Base-by-base conservation (phyloP, 257 asterid genomes). In the Solanum corneliomulleri region DNA sequence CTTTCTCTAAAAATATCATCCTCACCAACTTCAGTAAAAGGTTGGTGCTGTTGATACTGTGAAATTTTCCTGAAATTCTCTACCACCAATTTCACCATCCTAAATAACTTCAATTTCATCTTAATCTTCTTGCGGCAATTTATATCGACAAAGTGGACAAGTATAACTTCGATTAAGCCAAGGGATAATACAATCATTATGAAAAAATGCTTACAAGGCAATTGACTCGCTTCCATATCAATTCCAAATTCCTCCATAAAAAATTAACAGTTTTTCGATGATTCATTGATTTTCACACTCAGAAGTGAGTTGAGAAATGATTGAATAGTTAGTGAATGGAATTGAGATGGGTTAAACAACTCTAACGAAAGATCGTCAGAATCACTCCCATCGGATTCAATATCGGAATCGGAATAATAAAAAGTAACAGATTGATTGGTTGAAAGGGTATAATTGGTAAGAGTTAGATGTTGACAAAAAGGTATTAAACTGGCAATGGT, bases 201-300 rank as follows among this genome's bases (percentile, higher is more conserved):
- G 92, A 75, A 89, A 93, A 81, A 90, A 86, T 93, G 96, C 71
- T 88, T 85, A 78, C 96, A 93, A 11, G 93, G 93, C 88, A 92
- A 87, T 80, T 89, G 87, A 27, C 87, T 90, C 7, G 89, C 91
- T 47, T 31, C 41, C 18, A 35, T 82, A 80, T 85, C 56, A 42
- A 90, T 62, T 60, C 33, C 92, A 39, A 93, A 92, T 76, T 91
- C 94, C n/a, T 92, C 95, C 90, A 92, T 89, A 90, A 94, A 93
- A 86, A 93, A 91, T 27, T 93, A 76, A 87, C 93, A 93, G 11
- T 8, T 47, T 27, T 90, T 86, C 39, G 84, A 83, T 69, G 89
- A 82, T 33, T 86, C 85, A 78, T 88, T 18, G n/a, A 93, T 81
- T 11, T 23, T 70, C 86, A 88, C 88, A 44, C 85, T 49, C 33